Conservation (phyloP, 129 eudicot species). For the Flaveria robusta region DNA sequence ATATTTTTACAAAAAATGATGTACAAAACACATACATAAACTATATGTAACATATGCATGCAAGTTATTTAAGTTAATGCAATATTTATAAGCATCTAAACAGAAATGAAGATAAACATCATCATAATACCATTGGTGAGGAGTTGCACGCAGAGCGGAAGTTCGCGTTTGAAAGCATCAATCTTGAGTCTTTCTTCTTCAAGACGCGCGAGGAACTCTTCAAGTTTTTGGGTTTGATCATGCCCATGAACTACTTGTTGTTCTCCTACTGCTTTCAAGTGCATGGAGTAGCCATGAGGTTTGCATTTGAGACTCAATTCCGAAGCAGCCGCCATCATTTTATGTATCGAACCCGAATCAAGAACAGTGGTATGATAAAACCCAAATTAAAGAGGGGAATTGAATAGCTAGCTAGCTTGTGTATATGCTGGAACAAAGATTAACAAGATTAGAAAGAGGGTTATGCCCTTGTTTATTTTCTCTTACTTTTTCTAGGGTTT, state of each 20-base stretch:
- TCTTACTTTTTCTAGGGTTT: constrained; percentile 44
- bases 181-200: constrained; percentile 97
- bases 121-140: constrained; percentile 73
- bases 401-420: constrained; percentile 21
- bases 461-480: constrained; percentile 14
- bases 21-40: not conserved
- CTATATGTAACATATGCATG: constrained; percentile 6
- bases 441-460: constrained; percentile 41
- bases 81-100: not conserved
- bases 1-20: not conserved
- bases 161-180: constrained; percentile 97
- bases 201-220: constrained; percentile 74
- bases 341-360: constrained; percentile 7
- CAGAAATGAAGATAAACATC: not conserved
- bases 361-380: constrained; percentile 23
- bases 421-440: constrained; percentile 39
- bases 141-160: constrained; percentile 98
- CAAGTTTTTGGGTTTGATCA: constrained; percentile 67
- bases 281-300: constrained; percentile 77
- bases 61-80: not conserved
- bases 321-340: constrained; percentile 68
- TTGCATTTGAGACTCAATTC: constrained; percentile 83
- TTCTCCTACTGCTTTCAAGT: constrained; percentile 64
- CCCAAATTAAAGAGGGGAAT: constrained; percentile 22
- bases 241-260: constrained; percentile 15